Evolutionary conservation across 2,329 filamentous ascomycete genomes (phyloP), one percentile per base, ranked within the genome.

Genomic region (Botryosphaeria agaves): DNA sequence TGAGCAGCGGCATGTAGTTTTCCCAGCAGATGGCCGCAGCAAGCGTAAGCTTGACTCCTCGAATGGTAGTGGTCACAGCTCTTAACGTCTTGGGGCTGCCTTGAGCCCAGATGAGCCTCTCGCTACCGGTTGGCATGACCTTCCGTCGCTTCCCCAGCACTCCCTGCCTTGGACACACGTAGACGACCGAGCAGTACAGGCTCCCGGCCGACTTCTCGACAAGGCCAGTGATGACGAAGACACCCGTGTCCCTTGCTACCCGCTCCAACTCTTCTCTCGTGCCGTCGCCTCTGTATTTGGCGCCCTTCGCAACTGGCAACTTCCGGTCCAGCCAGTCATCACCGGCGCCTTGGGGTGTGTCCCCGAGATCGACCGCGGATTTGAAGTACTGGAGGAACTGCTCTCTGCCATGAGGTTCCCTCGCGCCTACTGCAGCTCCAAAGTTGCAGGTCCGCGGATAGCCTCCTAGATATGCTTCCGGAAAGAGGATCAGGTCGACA

Each of bases 11-110:
- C 84, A 93, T 94, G 57, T 87, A 92, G 52, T 81, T 93, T 53
- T 95, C 85, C 85, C 85, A 94, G 61, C 85, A 93, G 40, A 95
- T 91, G 3, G 84, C 87, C 3, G 79, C 74, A 0, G 77, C 85
- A 35, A 94, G 67, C 33, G 81, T 87, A 36, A 94, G 56, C 38
- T 72, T 73, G 2, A 84, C 69, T 29, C 82, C 83, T 36, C 76
- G 76, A 49, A 94, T 83, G 15, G 63, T 70, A 1, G 83, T 84
- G 16, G 72, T 76, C 1, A 93, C 72, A 3, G 84, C 85, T 37
- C 72, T 71, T 17, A 94, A 65, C 3, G 82, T 89, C 1, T 70
- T 69, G 0, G 85, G 72, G 2, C 74, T 76, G 24, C 84, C 85
- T 49, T 92, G 81, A 0, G 80, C 83, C 85, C 85, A 94, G 34